Conservation (phyloP, 345 rosid species). For the Rhizophora mangle region DNA sequence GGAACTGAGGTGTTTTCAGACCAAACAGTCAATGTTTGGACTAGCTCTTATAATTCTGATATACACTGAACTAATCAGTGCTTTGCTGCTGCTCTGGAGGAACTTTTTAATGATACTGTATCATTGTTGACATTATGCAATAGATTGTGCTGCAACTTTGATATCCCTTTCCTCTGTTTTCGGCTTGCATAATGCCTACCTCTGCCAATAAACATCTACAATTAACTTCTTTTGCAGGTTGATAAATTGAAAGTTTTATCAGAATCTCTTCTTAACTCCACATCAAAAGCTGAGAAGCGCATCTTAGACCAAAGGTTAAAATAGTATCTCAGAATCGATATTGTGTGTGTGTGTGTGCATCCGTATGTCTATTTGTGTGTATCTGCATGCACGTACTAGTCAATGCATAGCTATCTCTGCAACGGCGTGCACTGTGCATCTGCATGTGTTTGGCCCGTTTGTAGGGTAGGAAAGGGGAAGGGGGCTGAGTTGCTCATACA, state of each 20-base stretch:
- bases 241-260: slow-evolving; percentile 80
- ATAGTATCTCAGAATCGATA: neutral
- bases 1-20: too few relatives aligned
- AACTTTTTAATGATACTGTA: neutral
- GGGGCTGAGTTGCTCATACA: too few relatives aligned
- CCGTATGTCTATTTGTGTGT: neutral
- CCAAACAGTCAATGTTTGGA: too few relatives aligned
- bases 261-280: slow-evolving; percentile 78
- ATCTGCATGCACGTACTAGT: neutral
- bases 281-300: slow-evolving; percentile 74
- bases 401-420: too few relatives aligned
- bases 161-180: too few relatives aligned
- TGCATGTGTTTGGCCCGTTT: too few relatives aligned
- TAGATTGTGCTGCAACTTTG: too few relatives aligned
- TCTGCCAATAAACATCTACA: too few relatives aligned
- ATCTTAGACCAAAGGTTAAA: slow-evolving; percentile 74
- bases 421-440: too few relatives aligned
- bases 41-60: neutral
- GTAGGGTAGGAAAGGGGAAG: too few relatives aligned
- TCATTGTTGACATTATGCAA: too few relatives aligned
- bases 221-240: slow-evolving; percentile 44
- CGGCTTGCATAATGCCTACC: too few relatives aligned
- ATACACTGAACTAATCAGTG: neutral
- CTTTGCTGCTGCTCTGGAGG: neutral
- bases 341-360: neutral